These are phyloP conservation scores for Clausena lansium DNA, from an alignment of 345 rosid genomes.

Conservation along the genomic window DNA sequence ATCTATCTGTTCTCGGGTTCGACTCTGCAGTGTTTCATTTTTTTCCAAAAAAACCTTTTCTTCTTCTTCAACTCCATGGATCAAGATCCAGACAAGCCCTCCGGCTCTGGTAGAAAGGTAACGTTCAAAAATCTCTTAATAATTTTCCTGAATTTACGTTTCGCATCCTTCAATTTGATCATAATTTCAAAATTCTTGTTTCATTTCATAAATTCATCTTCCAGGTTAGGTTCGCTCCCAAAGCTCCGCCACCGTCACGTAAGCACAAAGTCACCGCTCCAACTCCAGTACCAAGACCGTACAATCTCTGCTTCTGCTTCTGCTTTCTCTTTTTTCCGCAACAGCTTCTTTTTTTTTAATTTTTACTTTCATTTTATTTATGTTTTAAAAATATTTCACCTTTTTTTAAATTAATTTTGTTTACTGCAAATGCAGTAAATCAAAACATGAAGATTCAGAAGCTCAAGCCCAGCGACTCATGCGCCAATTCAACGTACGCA, in stretches of 20 bases:
- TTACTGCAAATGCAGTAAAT: slow-evolving; percentile 31
- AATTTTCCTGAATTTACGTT: neutral
- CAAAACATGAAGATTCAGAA: slow-evolving; percentile 33
- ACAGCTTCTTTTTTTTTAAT: neutral
- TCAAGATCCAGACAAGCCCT: slow-evolving; percentile 6
- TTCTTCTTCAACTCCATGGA: slow-evolving; percentile 3
- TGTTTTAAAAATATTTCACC: neutral
- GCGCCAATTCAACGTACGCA: slow-evolving; percentile 28
- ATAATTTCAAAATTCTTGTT: slow-evolving; percentile 7
- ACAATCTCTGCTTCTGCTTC: neutral
- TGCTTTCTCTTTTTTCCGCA: neutral
- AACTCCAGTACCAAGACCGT: neutral
- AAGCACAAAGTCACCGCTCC: neutral
- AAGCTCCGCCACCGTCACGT: neutral
- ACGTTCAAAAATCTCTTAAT: neutral
- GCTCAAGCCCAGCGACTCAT: slow-evolving; percentile 48
- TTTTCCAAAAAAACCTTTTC: neutral
- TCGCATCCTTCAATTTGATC: neutral
- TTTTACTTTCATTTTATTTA: neutral
- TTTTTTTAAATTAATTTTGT: neutral
- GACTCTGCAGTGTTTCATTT: rapidly evolving
- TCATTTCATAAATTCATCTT: neutral
- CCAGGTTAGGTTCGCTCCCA: slow-evolving; percentile 10
- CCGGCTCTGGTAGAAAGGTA: neutral
- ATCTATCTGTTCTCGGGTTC: neutral